Evolutionary conservation across 257 asterid species (phyloP).

Genomic region (Petunia axillaris): DNA sequence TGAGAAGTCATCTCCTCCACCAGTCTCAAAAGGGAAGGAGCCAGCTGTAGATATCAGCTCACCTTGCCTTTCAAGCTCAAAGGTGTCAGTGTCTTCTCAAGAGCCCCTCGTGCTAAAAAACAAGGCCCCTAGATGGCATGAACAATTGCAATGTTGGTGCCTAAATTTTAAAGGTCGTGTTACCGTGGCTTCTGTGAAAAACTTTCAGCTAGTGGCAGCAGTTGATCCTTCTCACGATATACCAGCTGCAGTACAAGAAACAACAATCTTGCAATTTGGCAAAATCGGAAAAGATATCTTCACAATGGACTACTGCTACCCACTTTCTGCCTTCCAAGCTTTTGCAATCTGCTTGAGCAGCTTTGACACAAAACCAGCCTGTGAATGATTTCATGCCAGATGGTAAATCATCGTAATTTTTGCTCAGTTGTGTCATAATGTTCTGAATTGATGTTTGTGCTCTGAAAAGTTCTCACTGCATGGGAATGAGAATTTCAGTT

Average conservation of each 20-base stretch:
- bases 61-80: background rate
- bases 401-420: background rate
- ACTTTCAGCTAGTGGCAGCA: conserved; percentile 32
- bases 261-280: conserved; percentile 34
- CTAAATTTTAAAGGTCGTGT: conserved; percentile 32
- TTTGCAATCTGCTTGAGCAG: conserved; percentile 37
- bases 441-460: background rate
- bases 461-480: background rate
- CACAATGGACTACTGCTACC: conserved; percentile 36
- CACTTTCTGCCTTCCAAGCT: conserved; percentile 36
- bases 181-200: conserved; percentile 36
- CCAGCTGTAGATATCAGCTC: conserved; percentile 1
- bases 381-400: conserved; percentile 26
- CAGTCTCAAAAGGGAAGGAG: background rate
- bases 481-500: background rate
- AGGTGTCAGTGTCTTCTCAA: background rate
- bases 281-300: conserved; percentile 35
- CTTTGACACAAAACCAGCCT: conserved; percentile 33
- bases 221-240: conserved; percentile 22
- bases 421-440: background rate
- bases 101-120: conserved; percentile 31
- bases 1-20: background rate
- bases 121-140: conserved; percentile 37
- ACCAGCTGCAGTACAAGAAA: conserved; percentile 32
- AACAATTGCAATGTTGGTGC: conserved; percentile 39